Conservation (phyloP, 1,284 basidiomycete species). For the Boletus calvinii region DNA sequence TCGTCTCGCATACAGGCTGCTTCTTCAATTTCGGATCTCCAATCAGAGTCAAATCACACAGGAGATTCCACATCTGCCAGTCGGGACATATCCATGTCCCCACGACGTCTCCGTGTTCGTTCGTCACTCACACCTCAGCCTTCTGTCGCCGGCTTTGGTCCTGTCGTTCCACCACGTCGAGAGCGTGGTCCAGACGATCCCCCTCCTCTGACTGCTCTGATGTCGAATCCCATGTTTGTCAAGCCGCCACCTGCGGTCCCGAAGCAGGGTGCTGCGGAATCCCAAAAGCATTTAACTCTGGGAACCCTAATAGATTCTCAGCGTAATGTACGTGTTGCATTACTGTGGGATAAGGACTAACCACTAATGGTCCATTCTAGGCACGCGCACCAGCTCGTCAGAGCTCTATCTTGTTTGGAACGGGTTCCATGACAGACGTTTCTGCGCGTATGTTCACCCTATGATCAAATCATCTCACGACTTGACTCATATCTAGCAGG, state of each 20-base stretch:
- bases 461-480: constrained; percentile 6
- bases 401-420: constrained; percentile 50
- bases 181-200: constrained; percentile 59
- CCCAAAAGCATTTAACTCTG: constrained; percentile 46
- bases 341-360: background rate
- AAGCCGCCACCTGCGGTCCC: constrained; percentile 48
- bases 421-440: constrained; percentile 36
- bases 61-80: constrained; percentile 34
- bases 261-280: constrained; percentile 33
- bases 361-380: constrained; percentile 31
- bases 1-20: constrained; percentile 21
- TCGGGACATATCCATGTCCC: constrained; percentile 39
- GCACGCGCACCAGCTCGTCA: constrained; percentile 47
- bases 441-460: constrained; percentile 27
- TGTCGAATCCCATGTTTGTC: constrained; percentile 67
- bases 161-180: constrained; percentile 35
- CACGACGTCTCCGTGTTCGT: constrained; percentile 59
- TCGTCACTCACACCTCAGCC: constrained; percentile 68
- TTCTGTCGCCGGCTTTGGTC: constrained; percentile 50
- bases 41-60: constrained; percentile 42
- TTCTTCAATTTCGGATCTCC: constrained; percentile 32
- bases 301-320: constrained; percentile 61
- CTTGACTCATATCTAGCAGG: constrained; percentile 25
- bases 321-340: constrained; percentile 45
- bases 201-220: constrained; percentile 58